Evolutionary conservation across 2,329 filamentous ascomycete species (phyloP), one percentile per base, ranked within the genome.

Genomic region (Pseudogymnoascus sp.): DNA sequence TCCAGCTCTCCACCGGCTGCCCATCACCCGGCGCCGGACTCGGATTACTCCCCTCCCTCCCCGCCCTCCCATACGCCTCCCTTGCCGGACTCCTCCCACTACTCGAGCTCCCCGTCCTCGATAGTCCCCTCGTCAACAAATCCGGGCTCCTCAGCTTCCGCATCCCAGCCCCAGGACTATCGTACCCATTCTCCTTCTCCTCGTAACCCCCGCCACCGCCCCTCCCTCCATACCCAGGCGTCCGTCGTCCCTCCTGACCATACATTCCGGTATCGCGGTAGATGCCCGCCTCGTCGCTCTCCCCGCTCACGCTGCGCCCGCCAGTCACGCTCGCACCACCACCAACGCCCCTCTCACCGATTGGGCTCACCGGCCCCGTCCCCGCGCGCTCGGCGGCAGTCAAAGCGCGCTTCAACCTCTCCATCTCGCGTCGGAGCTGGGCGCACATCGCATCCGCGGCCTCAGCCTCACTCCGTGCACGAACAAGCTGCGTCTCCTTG

Each of bases 401-500:
- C 69, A 90, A 82, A 68, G 96, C 95, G 64, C 91, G 89, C 83
- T 97, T 97, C 65, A 99, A 81, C 62, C 95, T 85, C 68, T 99
- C 95, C 57, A 97, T 88, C 77, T 99, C 95, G 62, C 93, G 86
- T 66, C 89, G 83, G 62, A 96, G 83, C 64, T 90, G 88, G 66
- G 95, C 90, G 62, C 95, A 92, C 64, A 87, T 88, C 70, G 92
- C 87, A 73, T 97, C 92, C 0, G 93, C 90, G 0, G 90, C 87
- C 74, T 97, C 93, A 33, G 89, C 90, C 71, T 99, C 95, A 68
- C 90, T 92, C 63, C 93, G 84, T 10, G 95, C 93, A 50, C 95
- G 88, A 9, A 97, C 93, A 4, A 99, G 83, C 71, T 99, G 95
- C 2, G 95, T 97, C 76, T 99, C 95, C 76, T 99, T 99, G 13